Conservation (phyloP, 768 basidiomycete species). For the Auriculariales sp. region DNA sequence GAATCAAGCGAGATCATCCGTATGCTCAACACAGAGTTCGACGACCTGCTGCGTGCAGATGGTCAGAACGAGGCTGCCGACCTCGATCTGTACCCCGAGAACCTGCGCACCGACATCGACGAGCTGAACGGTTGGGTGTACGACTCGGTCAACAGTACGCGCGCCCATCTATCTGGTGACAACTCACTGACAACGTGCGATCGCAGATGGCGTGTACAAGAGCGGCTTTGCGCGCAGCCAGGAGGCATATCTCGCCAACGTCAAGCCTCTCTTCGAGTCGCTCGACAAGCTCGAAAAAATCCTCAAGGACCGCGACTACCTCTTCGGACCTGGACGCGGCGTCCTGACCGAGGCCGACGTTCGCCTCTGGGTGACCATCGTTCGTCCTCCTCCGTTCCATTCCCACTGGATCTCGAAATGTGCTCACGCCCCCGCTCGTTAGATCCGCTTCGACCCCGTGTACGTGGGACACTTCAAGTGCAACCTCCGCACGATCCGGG, state of each 20-base stretch:
- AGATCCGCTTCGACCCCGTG: conserved; percentile 83
- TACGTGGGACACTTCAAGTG: conserved; percentile 93
- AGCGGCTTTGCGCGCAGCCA: conserved; percentile 76
- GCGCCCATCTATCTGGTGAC: background rate
- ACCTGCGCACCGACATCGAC: conserved; percentile 64
- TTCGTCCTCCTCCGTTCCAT: conserved; percentile 22
- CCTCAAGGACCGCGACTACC: conserved; percentile 64
- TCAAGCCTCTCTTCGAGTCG: conserved; percentile 56
- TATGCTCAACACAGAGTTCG: conserved; percentile 78
- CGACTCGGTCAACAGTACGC: conserved; percentile 65
- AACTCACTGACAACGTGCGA: background rate
- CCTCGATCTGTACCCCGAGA: conserved; percentile 63
- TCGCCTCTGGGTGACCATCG: conserved; percentile 86
- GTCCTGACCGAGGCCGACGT: conserved; percentile 72
- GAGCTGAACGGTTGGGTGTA: conserved; percentile 78
- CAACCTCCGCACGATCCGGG: conserved; percentile 72
- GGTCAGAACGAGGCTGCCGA: conserved; percentile 43
- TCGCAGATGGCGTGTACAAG: conserved; percentile 72
- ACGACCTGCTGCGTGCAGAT: conserved; percentile 42
- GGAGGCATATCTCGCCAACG: conserved; percentile 65
- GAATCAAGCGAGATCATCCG: conserved; percentile 93
- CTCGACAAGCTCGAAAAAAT: conserved; percentile 73
- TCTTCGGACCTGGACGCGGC: conserved; percentile 77
- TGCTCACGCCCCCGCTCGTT: background rate
- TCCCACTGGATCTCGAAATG: background rate